Evolutionary conservation across 306 rosid genomes (phyloP), one percentile per base, ranked within the genome.

Genomic region (Glycine tomentella): DNA sequence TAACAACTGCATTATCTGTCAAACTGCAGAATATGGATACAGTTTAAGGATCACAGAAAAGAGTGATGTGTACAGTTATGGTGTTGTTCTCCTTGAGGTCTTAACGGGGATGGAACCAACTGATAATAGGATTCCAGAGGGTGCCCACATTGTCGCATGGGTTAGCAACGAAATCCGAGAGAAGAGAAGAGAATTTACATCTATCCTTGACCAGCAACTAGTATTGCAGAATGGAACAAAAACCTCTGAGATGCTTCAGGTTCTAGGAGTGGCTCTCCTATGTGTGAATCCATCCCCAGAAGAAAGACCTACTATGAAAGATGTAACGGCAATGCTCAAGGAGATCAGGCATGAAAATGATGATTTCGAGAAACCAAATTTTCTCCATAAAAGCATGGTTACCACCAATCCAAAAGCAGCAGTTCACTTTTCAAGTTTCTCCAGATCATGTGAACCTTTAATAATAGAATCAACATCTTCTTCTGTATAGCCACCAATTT

Each of bases 1-100:
- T 48, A 50, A 72, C 40, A 44, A 62, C 46, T 42, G 49, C 62
- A 52, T 68, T 79, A 31, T 73, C 13, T 80, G 44, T 75, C 11
- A 48, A 86, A 84, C 50, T 91, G 89, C 97, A 95, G 98, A 95
- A 77, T 92, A 92, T 83, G 98, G 97, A 80, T 95, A 95, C 89
- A 95, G 97, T 83, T 82, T 89, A 84, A 90, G 92, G 89, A 92
- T 95, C 93, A 95, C 98, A 65, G 97, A 88, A 83, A 95, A 92
- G 79, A 92, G 98, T 74, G 98, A 95, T 81, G 98, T 95, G 78
- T 95, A 95, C 63, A 95, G 98, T 84, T 95, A 87, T 16, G 98
- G 98, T 3, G 95, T 95, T 48, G 94, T 95, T 76, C 90, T 95
- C 12, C 85, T 95, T 14, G 98, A 95, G 91, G 77, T 91, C 62